Evolutionary conservation across 345 rosid genomes (phyloP).

Genomic region (Brassica juncea): DNA sequence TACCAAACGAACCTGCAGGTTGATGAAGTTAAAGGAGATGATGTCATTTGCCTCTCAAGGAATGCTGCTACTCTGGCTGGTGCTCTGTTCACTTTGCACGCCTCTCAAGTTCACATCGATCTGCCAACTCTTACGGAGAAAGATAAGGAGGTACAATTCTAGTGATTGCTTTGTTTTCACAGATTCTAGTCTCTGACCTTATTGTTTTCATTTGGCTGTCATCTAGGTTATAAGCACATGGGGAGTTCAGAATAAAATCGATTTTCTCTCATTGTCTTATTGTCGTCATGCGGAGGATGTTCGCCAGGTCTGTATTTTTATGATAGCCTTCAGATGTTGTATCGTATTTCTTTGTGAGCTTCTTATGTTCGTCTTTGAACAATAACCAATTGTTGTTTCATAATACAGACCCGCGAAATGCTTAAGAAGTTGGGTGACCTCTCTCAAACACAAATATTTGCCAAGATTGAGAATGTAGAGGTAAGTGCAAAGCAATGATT

Average conservation of each 20-base stretch:
- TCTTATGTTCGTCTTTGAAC: neutral
- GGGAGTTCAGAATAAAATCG: slow-evolving; percentile 93
- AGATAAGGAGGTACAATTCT: slow-evolving; percentile 72
- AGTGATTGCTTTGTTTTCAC: neutral
- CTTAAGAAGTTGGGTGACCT: slow-evolving; percentile 86
- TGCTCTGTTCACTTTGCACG: slow-evolving; percentile 80
- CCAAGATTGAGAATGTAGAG: slow-evolving; percentile 93
- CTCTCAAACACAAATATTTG: slow-evolving; percentile 86
- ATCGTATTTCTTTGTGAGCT: neutral
- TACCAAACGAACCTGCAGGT: slow-evolving; percentile 51
- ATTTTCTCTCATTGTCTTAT: slow-evolving; percentile 90
- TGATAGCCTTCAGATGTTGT: neutral
- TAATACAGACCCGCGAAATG: slow-evolving; percentile 77
- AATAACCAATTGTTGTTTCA: slow-evolving; percentile 15
- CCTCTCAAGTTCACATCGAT: slow-evolving; percentile 81
- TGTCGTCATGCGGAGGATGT: slow-evolving; percentile 97
- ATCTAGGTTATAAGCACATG: slow-evolving; percentile 80
- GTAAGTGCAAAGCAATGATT: slow-evolving; percentile 42
- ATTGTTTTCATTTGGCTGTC: slow-evolving; percentile 10
- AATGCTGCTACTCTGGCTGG: slow-evolving; percentile 90
- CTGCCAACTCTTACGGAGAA: slow-evolving; percentile 86
- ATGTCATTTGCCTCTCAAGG: slow-evolving; percentile 83
- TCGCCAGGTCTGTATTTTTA: slow-evolving; percentile 58
- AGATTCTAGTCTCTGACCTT: slow-evolving; percentile 13
- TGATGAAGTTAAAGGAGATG: slow-evolving; percentile 73